phyloP scores from a whole-genome alignment of 495 filamentous ascomycete species.

The Apiosordaria backusii region DNA sequence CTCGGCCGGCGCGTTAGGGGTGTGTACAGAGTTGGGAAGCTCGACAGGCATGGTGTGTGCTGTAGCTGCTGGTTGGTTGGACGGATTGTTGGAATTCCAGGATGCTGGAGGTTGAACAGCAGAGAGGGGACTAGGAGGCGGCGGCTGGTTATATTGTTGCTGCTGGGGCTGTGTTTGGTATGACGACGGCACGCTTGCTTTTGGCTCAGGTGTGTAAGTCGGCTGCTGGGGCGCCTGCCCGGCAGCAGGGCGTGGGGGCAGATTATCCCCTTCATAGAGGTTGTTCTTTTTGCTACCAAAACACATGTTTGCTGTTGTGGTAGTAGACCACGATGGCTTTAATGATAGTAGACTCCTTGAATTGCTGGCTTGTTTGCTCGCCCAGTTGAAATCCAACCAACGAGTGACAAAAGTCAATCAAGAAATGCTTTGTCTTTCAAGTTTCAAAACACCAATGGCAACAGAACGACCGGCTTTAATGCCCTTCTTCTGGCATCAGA shows the following conservation, averaged over 20 bases:
- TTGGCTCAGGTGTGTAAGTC: constrained; percentile 19
- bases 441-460: background rate
- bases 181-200: constrained; percentile 19
- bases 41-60: constrained; percentile 11
- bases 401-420: background rate
- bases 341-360: too few species aligned
- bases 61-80: constrained; percentile 14
- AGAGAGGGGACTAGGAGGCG: constrained; percentile 21
- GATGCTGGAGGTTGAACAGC: constrained; percentile 34
- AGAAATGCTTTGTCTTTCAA: background rate
- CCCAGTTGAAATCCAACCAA: background rate
- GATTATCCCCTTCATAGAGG: constrained; percentile 31
- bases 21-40: constrained; percentile 20
- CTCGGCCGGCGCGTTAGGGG: constrained; percentile 13
- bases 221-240: constrained; percentile 28
- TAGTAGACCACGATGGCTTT: too few species aligned
- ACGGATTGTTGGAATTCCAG: constrained; percentile 23
- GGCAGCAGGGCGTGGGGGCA: constrained; percentile 21
- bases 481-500: constrained; percentile 1
- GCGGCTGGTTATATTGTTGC: constrained; percentile 29
- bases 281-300: constrained; percentile 41
- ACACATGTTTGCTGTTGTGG: constrained; percentile 34
- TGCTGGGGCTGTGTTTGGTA: constrained; percentile 21
- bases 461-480: background rate
- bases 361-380: too few species aligned